Conservation (phyloP, 768 basidiomycete species). For the Coprinellus aureogranulatus region DNA sequence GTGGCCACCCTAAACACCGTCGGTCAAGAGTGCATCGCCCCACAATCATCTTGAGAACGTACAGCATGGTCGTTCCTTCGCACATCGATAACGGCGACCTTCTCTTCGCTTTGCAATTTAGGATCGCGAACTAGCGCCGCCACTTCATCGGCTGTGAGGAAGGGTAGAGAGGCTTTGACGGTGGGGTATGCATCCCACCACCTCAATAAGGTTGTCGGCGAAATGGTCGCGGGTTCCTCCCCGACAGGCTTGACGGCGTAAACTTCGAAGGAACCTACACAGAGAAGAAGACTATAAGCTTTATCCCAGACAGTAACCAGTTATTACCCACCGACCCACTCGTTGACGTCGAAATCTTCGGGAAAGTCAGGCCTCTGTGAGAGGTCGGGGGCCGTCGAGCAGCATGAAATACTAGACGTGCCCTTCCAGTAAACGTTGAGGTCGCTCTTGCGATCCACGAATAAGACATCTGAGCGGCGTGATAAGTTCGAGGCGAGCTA, state of each 20-base stretch:
- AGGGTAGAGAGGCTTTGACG: conserved; percentile 28
- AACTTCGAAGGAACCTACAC: conserved; percentile 45
- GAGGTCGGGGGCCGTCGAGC: conserved; percentile 15
- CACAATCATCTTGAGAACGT: conserved; percentile 9
- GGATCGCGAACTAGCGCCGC: conserved; percentile 29
- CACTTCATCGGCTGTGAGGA: conserved; percentile 36
- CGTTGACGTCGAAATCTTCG: conserved; percentile 37
- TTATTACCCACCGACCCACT: conserved; percentile 41
- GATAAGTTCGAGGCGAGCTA: background rate
- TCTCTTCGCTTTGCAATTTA: background rate
- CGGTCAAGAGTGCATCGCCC: background rate
- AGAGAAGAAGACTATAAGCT: background rate
- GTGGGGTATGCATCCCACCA: conserved; percentile 59
- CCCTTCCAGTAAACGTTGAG: conserved; percentile 34
- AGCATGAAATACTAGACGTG: background rate
- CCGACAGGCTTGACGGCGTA: conserved; percentile 36
- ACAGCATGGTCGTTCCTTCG: conserved; percentile 46
- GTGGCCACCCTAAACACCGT: conserved; percentile 51
- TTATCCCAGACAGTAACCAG: background rate
- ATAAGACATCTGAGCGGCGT: conserved; percentile 32
- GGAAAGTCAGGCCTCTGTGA: conserved; percentile 11
- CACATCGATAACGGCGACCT: conserved; percentile 48
- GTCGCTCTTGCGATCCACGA: conserved; percentile 41
- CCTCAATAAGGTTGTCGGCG: conserved; percentile 31
- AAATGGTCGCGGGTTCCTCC: conserved; percentile 3